These are phyloP conservation scores for Aspergillus brunneoviolaceus DNA, from an alignment of 2,329 filamentous ascomycete genomes.

Conservation along the genomic window DNA sequence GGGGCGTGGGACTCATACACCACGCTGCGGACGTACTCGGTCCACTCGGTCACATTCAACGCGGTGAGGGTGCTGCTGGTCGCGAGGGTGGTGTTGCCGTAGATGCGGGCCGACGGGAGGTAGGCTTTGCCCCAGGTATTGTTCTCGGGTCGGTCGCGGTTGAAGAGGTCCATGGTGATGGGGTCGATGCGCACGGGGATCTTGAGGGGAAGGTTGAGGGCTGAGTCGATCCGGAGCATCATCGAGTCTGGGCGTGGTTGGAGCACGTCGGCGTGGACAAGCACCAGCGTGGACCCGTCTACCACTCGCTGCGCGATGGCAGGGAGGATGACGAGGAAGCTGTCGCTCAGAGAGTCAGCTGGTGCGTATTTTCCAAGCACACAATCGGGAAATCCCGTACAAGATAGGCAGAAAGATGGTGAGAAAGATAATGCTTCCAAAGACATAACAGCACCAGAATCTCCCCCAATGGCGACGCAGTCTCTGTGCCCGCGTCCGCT, in stretches of 20 bases:
- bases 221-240: slow-evolving; percentile 35
- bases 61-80: slow-evolving; percentile 25
- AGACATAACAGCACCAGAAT: slow-evolving; percentile 41
- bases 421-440: slow-evolving; percentile 37
- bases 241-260: slow-evolving; percentile 36
- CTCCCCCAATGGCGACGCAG: slow-evolving; percentile 37
- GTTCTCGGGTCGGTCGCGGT: slow-evolving; percentile 27
- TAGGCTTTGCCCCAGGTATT: slow-evolving; percentile 30
- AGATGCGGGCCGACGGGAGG: slow-evolving; percentile 26
- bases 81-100: slow-evolving; percentile 38
- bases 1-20: slow-evolving; percentile 29
- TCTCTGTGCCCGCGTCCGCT: slow-evolving; percentile 27
- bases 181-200: slow-evolving; percentile 40
- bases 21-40: slow-evolving; percentile 32
- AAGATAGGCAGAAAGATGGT: slow-evolving; percentile 42
- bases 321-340: slow-evolving; percentile 43
- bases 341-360: slow-evolving; percentile 17
- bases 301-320: slow-evolving; percentile 43
- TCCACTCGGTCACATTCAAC: slow-evolving; percentile 30
- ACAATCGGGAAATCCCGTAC: slow-evolving; percentile 26
- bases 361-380: background rate
- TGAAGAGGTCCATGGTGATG: slow-evolving; percentile 35
- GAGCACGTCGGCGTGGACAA: slow-evolving; percentile 36
- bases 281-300: slow-evolving; percentile 36
- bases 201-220: slow-evolving; percentile 36